Evolutionary conservation across 495 filamentous ascomycete species (phyloP), one percentile per base, ranked within the genome.

Genomic region (Neurospora sp.): DNA sequence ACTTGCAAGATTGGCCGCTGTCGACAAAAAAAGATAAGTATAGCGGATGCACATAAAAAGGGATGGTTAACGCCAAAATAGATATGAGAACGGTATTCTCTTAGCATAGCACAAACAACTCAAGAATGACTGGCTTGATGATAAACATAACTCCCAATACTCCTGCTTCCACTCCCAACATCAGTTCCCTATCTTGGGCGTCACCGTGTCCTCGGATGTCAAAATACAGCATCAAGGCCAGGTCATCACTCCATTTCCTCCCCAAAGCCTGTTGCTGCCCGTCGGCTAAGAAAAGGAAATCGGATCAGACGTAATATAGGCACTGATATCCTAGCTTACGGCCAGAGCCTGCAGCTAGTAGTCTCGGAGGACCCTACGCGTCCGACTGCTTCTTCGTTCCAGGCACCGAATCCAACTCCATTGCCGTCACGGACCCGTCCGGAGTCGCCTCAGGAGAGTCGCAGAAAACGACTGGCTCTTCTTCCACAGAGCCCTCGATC

Each of bases 401-500:
- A 18, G 31, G 31, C 42, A 71, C 39, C n/a, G 59, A 27, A 16
- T 77, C 75, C 44, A 68, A 39, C 14, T 74, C 68, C 72, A 71
- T 73, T 4, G 41, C 40, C 7, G 69, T 39, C 10, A 42, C 53
- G 3, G 65, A 59, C 8, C 77, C 78, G 47, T 78, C 77, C 16
- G 74, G 20, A 6, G 27, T 65, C 53, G 27, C 27, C 22, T 18
- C 53, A 20, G 80, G 78, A 16, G 81, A 78, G 45, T 84, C 80
- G 4, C 78, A 76, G 10, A 78, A 72, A n/a, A 73, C 73, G 2
- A 70, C 70, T 12, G 82, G 82, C 69, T 86, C 85, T 73, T 86
- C 85, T 69, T 84, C 82, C 37, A 86, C 83, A 0, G 83, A 80
- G 1, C 83, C 85, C 71, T 85, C 78, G 31, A 86, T 82, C 22